phyloP scores from a whole-genome alignment of 2,329 filamentous ascomycete species.

The Penicillium sp. region DNA sequence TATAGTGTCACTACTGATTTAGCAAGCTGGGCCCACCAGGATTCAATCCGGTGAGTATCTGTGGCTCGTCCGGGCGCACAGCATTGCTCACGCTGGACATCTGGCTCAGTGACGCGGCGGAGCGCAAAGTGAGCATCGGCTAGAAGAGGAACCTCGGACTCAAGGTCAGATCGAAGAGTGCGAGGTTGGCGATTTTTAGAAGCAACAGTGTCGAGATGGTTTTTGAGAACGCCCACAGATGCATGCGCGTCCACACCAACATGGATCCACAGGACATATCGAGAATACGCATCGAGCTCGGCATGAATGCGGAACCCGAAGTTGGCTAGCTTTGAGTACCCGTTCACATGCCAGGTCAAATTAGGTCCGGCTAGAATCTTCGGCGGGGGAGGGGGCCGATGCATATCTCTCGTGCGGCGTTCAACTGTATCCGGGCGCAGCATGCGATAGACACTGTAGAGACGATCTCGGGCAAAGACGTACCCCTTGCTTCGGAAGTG shows the following conservation, averaged over 20 bases:
- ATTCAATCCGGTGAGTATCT: conserved; percentile 13
- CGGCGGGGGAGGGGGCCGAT: conserved; percentile 3
- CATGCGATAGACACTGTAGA: conserved; percentile 11
- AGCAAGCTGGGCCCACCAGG: conserved; percentile 10
- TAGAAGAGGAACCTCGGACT: conserved; percentile 6
- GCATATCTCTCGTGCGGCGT: conserved; percentile 5
- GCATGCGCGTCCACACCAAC: conserved; percentile 10
- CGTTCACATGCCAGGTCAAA: conserved; percentile 18
- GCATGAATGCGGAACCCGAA: conserved; percentile 21
- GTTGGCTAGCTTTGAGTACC: conserved; percentile 14
- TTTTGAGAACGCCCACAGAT: conserved; percentile 13
- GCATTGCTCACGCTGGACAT: conserved; percentile 4
- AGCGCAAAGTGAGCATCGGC: conserved; percentile 7
- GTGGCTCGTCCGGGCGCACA: conserved; percentile 7
- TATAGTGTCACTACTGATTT: conserved; percentile 3
- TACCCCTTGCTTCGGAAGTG: conserved; percentile 10
- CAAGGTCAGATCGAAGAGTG: conserved; percentile 9
- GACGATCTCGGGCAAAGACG: conserved; percentile 11
- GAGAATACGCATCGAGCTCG: conserved; percentile 17
- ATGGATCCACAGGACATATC: conserved; percentile 19
- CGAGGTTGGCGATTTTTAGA: conserved; percentile 6
- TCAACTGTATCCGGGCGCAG: conserved; percentile 5
- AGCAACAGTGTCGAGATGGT: conserved; percentile 10
- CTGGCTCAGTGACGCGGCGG: neutral
- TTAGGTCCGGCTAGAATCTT: conserved; percentile 16